A percentile compares a stretch with the other conserved stretches of the same genome.
These are phyloP conservation scores for Fusarium zealandicum DNA, from an alignment of 2,329 filamentous ascomycete species.

Conservation along the genomic window DNA sequence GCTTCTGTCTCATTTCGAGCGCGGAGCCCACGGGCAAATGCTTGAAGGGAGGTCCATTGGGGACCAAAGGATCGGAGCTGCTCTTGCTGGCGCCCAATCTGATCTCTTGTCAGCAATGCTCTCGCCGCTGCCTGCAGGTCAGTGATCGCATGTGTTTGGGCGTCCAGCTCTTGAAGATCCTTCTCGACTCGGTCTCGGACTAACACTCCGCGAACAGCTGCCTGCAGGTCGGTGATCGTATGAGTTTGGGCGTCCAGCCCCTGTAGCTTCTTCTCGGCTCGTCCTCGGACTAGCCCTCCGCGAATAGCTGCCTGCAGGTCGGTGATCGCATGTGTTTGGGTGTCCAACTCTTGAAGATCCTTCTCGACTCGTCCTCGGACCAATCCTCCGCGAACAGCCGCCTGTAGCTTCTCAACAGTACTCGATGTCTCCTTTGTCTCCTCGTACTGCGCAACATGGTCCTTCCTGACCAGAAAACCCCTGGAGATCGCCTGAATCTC, in stretches of 20 bases:
- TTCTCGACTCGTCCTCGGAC: slow-evolving; percentile 63
- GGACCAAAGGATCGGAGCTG: slow-evolving; percentile 58
- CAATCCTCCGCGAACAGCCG: slow-evolving; percentile 71
- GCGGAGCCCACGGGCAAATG: slow-evolving; percentile 55
- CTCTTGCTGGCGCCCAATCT: slow-evolving; percentile 59
- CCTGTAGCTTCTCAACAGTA: slow-evolving; percentile 67
- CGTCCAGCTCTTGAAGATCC: slow-evolving; percentile 60
- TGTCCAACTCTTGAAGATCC: slow-evolving; percentile 60
- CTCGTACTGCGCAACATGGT: slow-evolving; percentile 61
- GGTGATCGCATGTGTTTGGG: slow-evolving; percentile 58
- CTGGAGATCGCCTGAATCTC: slow-evolving; percentile 71
- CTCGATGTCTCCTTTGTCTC: slow-evolving; percentile 61
- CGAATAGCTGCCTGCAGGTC: slow-evolving; percentile 72
- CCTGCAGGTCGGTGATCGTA: slow-evolving; percentile 66
- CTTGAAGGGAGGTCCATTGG: slow-evolving; percentile 56
- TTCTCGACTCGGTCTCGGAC: slow-evolving; percentile 63
- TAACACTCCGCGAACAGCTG: slow-evolving; percentile 71
- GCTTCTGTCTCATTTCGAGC: slow-evolving; percentile 54
- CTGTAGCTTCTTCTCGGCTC: slow-evolving; percentile 60
- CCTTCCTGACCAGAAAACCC: slow-evolving; percentile 70
- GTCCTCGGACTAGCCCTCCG: slow-evolving; percentile 68
- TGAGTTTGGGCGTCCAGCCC: slow-evolving; percentile 59
- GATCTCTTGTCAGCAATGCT: slow-evolving; percentile 65
- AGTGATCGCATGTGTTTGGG: slow-evolving; percentile 58
- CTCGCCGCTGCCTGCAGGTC: slow-evolving; percentile 71